Percentiles rank a stretch among this genome's conserved stretches.
phyloP scores from a whole-genome alignment of 139 green algal species.

The Limnomonas spitsbergensis region DNA sequence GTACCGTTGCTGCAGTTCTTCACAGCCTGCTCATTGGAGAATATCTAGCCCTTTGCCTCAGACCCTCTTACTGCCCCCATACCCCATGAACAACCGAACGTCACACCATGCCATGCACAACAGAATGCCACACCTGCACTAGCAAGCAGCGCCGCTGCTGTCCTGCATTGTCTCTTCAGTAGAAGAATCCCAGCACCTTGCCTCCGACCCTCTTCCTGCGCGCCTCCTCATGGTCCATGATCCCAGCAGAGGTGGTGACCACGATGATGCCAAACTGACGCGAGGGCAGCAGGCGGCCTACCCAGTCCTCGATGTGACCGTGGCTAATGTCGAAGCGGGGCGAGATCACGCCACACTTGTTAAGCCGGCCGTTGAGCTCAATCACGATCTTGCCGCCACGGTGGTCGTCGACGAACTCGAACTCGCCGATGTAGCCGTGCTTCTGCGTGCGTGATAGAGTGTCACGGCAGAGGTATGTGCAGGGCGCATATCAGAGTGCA shows the following conservation, averaged over 20 bases:
- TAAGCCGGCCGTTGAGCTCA: constrained; percentile 96
- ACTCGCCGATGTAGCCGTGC: constrained; percentile 99
- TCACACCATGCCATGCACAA: too few species aligned
- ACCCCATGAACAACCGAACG: too few species aligned
- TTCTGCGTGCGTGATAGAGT: too few species aligned
- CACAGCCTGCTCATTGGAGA: too few species aligned
- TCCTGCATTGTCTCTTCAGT: too few species aligned
- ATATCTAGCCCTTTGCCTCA: too few species aligned
- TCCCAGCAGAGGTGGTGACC: constrained; percentile 93
- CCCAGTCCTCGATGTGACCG: constrained; percentile 87
- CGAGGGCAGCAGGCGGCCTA: constrained; percentile 91
- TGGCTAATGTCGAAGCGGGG: constrained; percentile 91
- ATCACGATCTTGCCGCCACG: constrained; percentile 98
- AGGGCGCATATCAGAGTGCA: too few species aligned
- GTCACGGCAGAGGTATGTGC: too few species aligned
- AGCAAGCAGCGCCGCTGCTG: too few species aligned
- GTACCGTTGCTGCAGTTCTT: too few species aligned
- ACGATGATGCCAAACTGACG: constrained; percentile 98
- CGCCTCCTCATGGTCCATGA: constrained; percentile 99
- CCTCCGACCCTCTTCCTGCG: constrained; percentile 94
- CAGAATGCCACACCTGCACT: too few species aligned
- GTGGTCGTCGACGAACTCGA: constrained; percentile 98
- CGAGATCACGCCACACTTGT: constrained; percentile 99
- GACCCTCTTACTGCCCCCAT: too few species aligned
- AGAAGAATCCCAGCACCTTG: constrained; percentile 94